Evolutionary conservation across 2,329 filamentous ascomycete species (phyloP).

Genomic region (Microascus cirrosus): DNA sequence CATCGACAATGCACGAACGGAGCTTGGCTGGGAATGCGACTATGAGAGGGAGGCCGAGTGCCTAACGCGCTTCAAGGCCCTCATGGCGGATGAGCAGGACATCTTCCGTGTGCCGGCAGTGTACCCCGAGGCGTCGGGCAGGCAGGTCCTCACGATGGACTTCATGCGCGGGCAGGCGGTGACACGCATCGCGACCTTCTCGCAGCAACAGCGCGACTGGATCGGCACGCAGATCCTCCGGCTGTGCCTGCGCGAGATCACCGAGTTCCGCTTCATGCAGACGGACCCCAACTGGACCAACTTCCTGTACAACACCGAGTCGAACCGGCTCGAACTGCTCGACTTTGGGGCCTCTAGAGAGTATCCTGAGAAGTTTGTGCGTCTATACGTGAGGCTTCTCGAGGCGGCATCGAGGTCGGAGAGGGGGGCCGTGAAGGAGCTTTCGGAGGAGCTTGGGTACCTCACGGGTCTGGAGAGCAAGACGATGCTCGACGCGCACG

Average conservation of each 20-base stretch:
- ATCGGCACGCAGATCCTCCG: conserved; percentile 90
- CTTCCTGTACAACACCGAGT: conserved; percentile 74
- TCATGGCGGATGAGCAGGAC: conserved; percentile 63
- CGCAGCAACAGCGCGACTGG: conserved; percentile 82
- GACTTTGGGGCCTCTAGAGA: conserved; percentile 92
- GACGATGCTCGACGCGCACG: conserved; percentile 81
- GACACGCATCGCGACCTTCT: conserved; percentile 65
- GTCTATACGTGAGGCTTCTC: conserved; percentile 68
- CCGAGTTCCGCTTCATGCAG: conserved; percentile 96
- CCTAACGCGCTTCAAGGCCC: conserved; percentile 60
- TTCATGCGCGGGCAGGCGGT: conserved; percentile 80
- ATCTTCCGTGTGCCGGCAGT: conserved; percentile 74
- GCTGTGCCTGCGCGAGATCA: conserved; percentile 84
- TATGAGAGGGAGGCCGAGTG: conserved; percentile 82
- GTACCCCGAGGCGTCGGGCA: conserved; percentile 67
- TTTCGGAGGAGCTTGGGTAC: conserved; percentile 75
- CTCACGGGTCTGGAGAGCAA: conserved; percentile 81
- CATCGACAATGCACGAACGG: conserved; percentile 84
- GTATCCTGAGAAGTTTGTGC: conserved; percentile 70
- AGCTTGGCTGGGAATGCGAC: conserved; percentile 95
- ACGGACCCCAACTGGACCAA: conserved; percentile 99
- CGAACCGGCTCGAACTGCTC: conserved; percentile 71
- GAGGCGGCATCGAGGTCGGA: conserved; percentile 68
- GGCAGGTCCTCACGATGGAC: conserved; percentile 85
- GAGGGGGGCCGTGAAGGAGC: conserved; percentile 45